Evolutionary conservation across 2,329 filamentous ascomycete species (phyloP).

Genomic region (Alternaria arbusti): DNA sequence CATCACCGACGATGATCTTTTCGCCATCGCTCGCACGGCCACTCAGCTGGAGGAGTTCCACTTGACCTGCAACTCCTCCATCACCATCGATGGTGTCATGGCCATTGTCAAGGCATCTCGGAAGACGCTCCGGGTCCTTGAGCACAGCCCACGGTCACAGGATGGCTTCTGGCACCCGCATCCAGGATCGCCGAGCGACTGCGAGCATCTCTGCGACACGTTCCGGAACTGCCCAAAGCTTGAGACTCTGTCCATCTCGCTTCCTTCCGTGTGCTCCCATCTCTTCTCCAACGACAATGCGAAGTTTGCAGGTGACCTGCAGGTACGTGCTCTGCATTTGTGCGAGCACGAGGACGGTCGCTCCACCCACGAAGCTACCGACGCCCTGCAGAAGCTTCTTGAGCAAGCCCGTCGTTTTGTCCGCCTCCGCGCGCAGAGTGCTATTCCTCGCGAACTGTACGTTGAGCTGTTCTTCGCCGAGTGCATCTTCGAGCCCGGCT

Average conservation of each 20-base stretch:
- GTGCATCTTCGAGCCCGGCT: slow-evolving; percentile 58
- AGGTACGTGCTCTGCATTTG: slow-evolving; percentile 57
- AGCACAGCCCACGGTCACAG: slow-evolving; percentile 60
- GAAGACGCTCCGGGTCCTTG: slow-evolving; percentile 57
- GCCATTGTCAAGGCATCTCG: slow-evolving; percentile 59
- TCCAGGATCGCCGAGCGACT: slow-evolving; percentile 52
- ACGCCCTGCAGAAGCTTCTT: slow-evolving; percentile 50
- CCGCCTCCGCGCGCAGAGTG: slow-evolving; percentile 45
- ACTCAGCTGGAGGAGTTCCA: slow-evolving; percentile 60
- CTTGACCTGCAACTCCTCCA: slow-evolving; percentile 60
- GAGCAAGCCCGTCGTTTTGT: slow-evolving; percentile 52
- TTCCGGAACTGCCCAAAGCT: slow-evolving; percentile 56
- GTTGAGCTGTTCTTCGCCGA: slow-evolving; percentile 60
- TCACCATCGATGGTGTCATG: slow-evolving; percentile 61
- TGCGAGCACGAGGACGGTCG: slow-evolving; percentile 51
- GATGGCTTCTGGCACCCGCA: slow-evolving; percentile 61
- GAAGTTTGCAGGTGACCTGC: slow-evolving; percentile 55
- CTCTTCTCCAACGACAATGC: slow-evolving; percentile 55
- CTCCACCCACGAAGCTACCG: slow-evolving; percentile 44
- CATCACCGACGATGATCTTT: slow-evolving; percentile 58
- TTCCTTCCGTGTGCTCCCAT: slow-evolving; percentile 56
- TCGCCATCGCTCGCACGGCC: slow-evolving; percentile 58
- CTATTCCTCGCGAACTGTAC: slow-evolving; percentile 49
- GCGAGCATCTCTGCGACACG: slow-evolving; percentile 57
- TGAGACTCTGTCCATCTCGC: slow-evolving; percentile 56